Base-by-base conservation (phyloP, 257 asterid species). In the Solanum tarijense region DNA sequence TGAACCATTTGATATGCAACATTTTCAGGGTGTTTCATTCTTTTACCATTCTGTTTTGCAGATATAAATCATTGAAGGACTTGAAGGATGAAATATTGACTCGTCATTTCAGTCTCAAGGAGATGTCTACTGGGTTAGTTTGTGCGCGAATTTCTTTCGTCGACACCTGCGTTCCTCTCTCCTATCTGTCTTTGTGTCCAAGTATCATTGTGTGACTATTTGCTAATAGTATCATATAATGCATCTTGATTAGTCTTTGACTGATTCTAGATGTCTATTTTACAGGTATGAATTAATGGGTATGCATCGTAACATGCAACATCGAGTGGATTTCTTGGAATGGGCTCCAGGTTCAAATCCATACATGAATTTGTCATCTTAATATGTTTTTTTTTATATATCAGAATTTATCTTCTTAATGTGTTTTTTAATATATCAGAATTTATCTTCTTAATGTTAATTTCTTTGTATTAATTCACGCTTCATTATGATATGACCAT, bases 291-390 rank as follows among this genome's bases (percentile, higher is more conserved):
- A 97, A 88, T 88, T 95, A 87, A 62, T 97, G 88, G 99, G 99
- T 46, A 92, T 97, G 98, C 99, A 94, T 87, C 94, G 99, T 62
- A 92, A 96, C 83, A 93, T 92, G 88, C 99, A 97, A 87, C 99
- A 96, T 87, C 95, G 98, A 86, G 94, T 97, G 89, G 98, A 97
- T 92, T 97, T 86, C 92, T 87, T 97, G 97, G 99, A 97, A n/a
- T 96, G 99, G 99, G 99, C 99, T 88, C 99, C 99, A 97, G 99
- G 98, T 97, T 91, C 82, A 91, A 60, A 46, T 82, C 85, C 69
- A 48, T 29, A 48, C 41, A 9, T 29, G 69, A 82, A 43, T 38
- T 82, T 48, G 41, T 29, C 85, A 48, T 48, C 68, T 48, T 48
- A 29, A 81, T 27, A 34, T 55, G 65, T 55, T 18, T 81, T 81